phyloP scores from a whole-genome alignment of 805 yeast species.

The Candida railenensis region DNA sequence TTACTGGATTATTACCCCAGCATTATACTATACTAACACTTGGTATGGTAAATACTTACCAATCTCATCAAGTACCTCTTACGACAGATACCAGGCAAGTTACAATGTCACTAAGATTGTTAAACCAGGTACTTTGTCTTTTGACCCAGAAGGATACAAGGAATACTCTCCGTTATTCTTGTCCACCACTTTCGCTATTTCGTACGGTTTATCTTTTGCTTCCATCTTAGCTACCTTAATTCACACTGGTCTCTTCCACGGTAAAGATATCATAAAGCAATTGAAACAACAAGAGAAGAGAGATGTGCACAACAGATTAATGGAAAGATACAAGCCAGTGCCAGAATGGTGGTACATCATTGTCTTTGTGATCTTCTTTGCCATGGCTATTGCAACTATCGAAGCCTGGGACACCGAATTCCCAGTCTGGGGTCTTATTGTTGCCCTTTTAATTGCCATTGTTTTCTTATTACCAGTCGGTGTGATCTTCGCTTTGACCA shows the following conservation, averaged over 20 bases:
- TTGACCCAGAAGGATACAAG: constrained; percentile 49
- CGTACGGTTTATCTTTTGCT: constrained; percentile 59
- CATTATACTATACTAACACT: constrained; percentile 51
- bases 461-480: constrained; percentile 42
- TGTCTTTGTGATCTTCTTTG: constrained; percentile 23
- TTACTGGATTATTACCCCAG: constrained; percentile 55
- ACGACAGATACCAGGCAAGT: constrained; percentile 47
- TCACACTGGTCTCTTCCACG: constrained; percentile 56
- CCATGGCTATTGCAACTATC: constrained; percentile 33
- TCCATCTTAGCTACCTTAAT: constrained; percentile 60
- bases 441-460: constrained; percentile 39
- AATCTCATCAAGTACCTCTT: constrained; percentile 44
- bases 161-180: constrained; percentile 64
- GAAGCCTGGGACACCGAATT: constrained; percentile 41
- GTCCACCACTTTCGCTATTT: constrained; percentile 52
- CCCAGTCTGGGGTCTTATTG: constrained; percentile 42
- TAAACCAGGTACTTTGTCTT: constrained; percentile 28
- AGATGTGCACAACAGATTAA: constrained; percentile 53
- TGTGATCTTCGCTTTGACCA: constrained; percentile 28
- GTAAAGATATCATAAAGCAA: constrained; percentile 45
- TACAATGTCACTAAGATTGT: constrained; percentile 55
- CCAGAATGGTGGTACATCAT: constrained; percentile 46
- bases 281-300: constrained; percentile 25
- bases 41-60: constrained; percentile 65
- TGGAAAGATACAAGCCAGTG: constrained; percentile 44